Base-by-base conservation (phyloP, 2,329 filamentous ascomycete species). In the Scopulariopsis brevicaulis region DNA sequence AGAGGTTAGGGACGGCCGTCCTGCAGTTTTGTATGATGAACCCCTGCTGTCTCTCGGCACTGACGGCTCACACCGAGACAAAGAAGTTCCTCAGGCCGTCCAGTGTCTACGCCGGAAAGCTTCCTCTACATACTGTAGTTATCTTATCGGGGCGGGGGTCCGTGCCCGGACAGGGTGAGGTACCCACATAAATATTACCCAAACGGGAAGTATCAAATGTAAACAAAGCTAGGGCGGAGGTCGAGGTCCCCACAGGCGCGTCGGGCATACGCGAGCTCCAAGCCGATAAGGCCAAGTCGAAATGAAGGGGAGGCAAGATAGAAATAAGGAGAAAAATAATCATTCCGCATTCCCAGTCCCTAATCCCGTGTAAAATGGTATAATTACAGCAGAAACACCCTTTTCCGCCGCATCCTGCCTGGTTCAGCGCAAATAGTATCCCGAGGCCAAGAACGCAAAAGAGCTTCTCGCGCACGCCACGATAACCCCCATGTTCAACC, bases 381-480 rank as follows among this genome's bases (percentile, higher is more conserved):
- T 57, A 57, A 56, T 53, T 53, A 57, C 55, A 57, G 34, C 48
- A 55, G 20, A 56, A 43, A 48, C 24, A 57, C 25, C 40, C 28
- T 37, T 37, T 35, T 50, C 20, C 24, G 28, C 48, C 35, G 14
- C 25, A 24, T 37, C 55, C 46, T 48, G 5, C 14, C 50, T 4
- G 46, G 20, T 20, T n/a, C 20, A 12, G 20, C 20, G 18, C 22
- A 20, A 50, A 22, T n/a, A 6, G 7, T n/a, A 22, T 50, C 46
- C 46, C 46, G 6, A n/a, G 15, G 40, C 15, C 40, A 6, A 18
- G 7, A 14, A n/a, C 15, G 6, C 15, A 46, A 46, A 46, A 46
- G 3, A 46, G 28, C 28, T 40, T 40, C 12, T 37, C 7, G 7
- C 34, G 7, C 7, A 37, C 12, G 37, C 12, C 12, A 40, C 11